phyloP scores from a whole-genome alignment of 495 filamentous ascomycete species.

The Penicillium canariense region DNA sequence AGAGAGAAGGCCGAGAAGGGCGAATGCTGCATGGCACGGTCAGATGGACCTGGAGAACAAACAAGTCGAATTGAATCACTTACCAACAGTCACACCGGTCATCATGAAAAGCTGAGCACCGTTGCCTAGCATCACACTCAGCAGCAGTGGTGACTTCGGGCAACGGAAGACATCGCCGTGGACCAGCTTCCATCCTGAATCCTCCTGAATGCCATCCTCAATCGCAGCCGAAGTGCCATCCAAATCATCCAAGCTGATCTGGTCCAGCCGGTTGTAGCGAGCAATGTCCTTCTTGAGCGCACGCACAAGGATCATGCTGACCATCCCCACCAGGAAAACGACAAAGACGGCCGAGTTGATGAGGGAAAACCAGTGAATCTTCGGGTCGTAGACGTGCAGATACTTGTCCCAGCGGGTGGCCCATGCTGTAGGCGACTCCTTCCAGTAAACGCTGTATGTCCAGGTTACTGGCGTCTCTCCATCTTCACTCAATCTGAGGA shows the following conservation, averaged over 20 bases:
- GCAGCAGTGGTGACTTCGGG: conserved; percentile 74
- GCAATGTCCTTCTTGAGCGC: conserved; percentile 92
- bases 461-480: conserved; percentile 70
- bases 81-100: conserved; percentile 84
- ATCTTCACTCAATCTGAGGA: conserved; percentile 63
- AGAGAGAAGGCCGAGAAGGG: conserved; percentile 89
- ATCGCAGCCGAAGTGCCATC: conserved; percentile 66
- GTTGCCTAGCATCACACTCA: conserved; percentile 88
- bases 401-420: conserved; percentile 98
- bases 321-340: conserved; percentile 84
- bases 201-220: conserved; percentile 94
- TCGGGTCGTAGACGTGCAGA: conserved; percentile 89
- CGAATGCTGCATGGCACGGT: conserved; percentile 57
- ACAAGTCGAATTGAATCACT: conserved; percentile 4
- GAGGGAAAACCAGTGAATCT: conserved; percentile 97
- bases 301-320: conserved; percentile 81
- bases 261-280: conserved; percentile 89
- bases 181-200: conserved; percentile 97
- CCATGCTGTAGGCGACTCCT: conserved; percentile 74
- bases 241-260: conserved; percentile 80
- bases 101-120: conserved; percentile 97
- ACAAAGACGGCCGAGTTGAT: conserved; percentile 94
- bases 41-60: conserved; percentile 3
- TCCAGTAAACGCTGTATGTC: conserved; percentile 91
- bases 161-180: conserved; percentile 96